phyloP scores from a whole-genome alignment of 2,329 filamentous ascomycete species.

The Colletotrichum shisoi region DNA sequence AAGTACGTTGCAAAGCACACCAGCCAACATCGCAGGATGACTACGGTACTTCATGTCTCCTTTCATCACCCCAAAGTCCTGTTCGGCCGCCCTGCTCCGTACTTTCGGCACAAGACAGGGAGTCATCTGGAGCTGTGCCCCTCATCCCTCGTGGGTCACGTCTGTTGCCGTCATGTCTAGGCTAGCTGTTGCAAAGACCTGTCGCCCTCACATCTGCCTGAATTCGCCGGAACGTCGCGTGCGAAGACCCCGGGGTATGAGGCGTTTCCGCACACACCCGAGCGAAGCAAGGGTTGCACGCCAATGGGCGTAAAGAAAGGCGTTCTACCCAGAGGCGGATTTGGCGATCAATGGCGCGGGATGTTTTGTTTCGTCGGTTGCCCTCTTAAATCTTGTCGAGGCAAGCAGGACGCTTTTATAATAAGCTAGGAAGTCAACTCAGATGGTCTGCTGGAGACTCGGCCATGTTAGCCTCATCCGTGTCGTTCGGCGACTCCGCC shows the following conservation, averaged over 20 bases:
- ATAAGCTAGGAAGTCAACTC: slow-evolving; percentile 11
- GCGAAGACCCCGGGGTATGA: slow-evolving; percentile 16
- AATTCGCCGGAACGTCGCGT: slow-evolving; percentile 15
- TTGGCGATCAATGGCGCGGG: neutral
- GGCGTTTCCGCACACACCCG: slow-evolving; percentile 4
- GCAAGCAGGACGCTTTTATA: slow-evolving; percentile 14
- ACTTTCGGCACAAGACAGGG: slow-evolving; percentile 15
- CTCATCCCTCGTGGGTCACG: slow-evolving; percentile 1
- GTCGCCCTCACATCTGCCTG: slow-evolving; percentile 18
- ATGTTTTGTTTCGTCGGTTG: slow-evolving; percentile 13
- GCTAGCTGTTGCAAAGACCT: slow-evolving; percentile 17
- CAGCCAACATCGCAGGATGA: neutral
- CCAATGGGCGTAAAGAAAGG: neutral
- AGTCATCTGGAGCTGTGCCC: slow-evolving; percentile 4
- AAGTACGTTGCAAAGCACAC: too few species aligned
- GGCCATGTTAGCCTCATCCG: slow-evolving; percentile 13
- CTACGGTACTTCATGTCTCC: neutral
- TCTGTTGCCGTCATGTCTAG: neutral
- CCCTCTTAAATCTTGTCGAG: neutral
- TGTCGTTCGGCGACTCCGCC: slow-evolving; percentile 6
- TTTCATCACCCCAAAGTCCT: neutral
- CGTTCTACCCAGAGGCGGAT: slow-evolving; percentile 12
- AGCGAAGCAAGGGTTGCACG: neutral
- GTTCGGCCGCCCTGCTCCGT: slow-evolving; percentile 21
- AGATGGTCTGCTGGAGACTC: slow-evolving; percentile 8